Conservation (phyloP, 495 filamentous ascomycete species). For the Chaetomium fimeti region DNA sequence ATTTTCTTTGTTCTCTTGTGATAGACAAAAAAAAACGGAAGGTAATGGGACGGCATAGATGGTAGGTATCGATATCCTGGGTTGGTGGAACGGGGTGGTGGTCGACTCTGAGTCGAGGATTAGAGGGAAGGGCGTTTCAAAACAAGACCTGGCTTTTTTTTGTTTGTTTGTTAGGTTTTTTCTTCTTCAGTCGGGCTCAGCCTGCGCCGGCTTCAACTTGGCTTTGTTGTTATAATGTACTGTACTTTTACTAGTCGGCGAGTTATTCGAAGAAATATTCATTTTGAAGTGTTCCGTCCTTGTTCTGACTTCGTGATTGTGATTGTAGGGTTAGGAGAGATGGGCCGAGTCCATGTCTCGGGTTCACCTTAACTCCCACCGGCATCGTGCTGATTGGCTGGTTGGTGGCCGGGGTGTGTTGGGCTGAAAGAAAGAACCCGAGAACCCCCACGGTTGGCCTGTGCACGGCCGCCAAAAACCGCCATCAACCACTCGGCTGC, state of each 20-base stretch:
- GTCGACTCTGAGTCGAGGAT: neutral
- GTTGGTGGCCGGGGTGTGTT: neutral
- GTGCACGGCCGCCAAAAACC: slow-evolving; percentile 26
- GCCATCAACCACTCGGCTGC: slow-evolving; percentile 21
- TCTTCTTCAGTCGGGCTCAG: neutral
- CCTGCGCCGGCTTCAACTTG: neutral
- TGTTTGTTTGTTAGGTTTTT: neutral
- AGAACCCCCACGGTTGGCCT: slow-evolving; percentile 21
- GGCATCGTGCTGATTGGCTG: neutral
- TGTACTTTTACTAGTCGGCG: neutral
- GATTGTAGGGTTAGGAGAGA: too few species aligned
- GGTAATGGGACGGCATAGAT: neutral
- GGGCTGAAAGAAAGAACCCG: neutral
- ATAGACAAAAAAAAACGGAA: slow-evolving; percentile 5
- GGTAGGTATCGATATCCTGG: neutral
- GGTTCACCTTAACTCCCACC: too few species aligned
- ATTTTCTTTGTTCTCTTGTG: slow-evolving; percentile 20
- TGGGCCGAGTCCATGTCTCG: too few species aligned
- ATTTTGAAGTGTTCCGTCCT: neutral
- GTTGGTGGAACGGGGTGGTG: neutral
- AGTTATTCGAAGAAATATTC: neutral
- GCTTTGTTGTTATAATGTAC: neutral
- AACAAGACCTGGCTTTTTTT: slow-evolving; percentile 2
- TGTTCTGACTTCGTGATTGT: neutral
- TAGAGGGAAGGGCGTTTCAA: neutral